These are phyloP conservation scores for Tremella fuciformis DNA, from an alignment of 768 basidiomycete genomes.

Conservation along the genomic window DNA sequence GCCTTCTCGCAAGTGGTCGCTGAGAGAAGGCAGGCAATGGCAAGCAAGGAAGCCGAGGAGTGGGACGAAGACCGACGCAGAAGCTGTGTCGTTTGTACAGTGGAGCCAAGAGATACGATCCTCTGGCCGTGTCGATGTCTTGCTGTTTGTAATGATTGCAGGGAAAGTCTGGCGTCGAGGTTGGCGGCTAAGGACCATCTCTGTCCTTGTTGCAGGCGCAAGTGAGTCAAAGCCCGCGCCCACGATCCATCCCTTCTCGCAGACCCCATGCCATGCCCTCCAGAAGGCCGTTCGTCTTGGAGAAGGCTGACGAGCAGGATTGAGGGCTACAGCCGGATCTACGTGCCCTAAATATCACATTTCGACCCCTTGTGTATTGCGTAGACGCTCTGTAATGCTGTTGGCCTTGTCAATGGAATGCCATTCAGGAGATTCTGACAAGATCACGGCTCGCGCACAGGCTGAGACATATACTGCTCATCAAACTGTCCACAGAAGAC, in stretches of 20 bases:
- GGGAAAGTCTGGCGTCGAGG: constrained; percentile 42
- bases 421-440: no score
- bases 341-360: constrained; percentile 28
- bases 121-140: constrained; percentile 47
- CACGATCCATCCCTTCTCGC: background rate
- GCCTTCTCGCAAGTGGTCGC: constrained; percentile 15
- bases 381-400: background rate
- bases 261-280: constrained; percentile 18
- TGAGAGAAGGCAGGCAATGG: constrained; percentile 10
- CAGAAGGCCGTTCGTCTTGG: constrained; percentile 11
- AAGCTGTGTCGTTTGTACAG: constrained; percentile 44
- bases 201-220: constrained; percentile 32
- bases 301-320: constrained; percentile 19
- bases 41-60: constrained; percentile 15
- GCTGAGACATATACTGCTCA: no score
- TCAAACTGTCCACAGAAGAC: no score
- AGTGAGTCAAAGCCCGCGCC: constrained; percentile 11
- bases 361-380: background rate
- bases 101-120: constrained; percentile 44
- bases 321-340: constrained; percentile 44
- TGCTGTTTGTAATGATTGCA: constrained; percentile 45
- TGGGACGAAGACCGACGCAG: constrained; percentile 39
- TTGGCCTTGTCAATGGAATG: no score
- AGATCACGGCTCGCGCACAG: no score
- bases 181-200: constrained; percentile 43